Percentiles rank a stretch among this genome's conserved stretches.
Evolutionary conservation across 495 filamentous ascomycete species (phyloP).

Genomic region (Xylaria intraflava): DNA sequence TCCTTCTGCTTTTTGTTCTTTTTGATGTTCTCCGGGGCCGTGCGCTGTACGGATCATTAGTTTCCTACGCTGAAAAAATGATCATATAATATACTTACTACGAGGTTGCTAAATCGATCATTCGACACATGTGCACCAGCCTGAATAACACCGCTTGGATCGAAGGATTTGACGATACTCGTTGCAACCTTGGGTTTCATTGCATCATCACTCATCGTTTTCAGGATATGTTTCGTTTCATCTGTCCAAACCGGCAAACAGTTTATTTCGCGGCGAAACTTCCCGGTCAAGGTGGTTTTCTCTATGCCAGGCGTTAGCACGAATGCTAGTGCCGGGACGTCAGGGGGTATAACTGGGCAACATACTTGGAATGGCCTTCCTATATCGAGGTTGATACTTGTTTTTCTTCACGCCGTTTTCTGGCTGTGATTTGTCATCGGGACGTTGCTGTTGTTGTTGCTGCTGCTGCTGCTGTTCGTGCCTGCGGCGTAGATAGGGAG

Average conservation of each 20-base stretch:
- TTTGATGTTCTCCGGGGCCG: conserved; percentile 29
- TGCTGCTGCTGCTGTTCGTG: conserved; percentile 24
- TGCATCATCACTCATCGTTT: conserved; percentile 52
- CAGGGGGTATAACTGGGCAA: conserved; percentile 11
- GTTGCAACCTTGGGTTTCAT: conserved; percentile 55
- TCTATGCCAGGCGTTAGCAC: conserved; percentile 43
- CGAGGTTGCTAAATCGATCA: conserved; percentile 47
- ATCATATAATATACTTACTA: conserved; percentile 41
- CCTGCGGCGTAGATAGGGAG: conserved; percentile 41
- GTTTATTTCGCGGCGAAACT: conserved; percentile 67
- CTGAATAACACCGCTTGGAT: conserved; percentile 34
- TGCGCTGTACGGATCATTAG: conserved; percentile 26
- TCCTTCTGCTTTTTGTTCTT: conserved; percentile 53
- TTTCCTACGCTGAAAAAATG: neutral
- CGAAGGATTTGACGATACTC: conserved; percentile 40
- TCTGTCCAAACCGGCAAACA: conserved; percentile 69
- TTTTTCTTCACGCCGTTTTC: conserved; percentile 45
- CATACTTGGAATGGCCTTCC: conserved; percentile 78
- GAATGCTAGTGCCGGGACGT: neutral
- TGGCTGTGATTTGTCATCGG: conserved; percentile 23
- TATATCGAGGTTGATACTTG: conserved; percentile 60
- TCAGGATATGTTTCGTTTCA: conserved; percentile 59
- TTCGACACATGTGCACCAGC: conserved; percentile 44
- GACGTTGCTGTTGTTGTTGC: conserved; percentile 29
- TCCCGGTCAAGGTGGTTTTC: conserved; percentile 70